phyloP scores from a whole-genome alignment of 768 basidiomycete genomes.

The Mycena metata region DNA sequence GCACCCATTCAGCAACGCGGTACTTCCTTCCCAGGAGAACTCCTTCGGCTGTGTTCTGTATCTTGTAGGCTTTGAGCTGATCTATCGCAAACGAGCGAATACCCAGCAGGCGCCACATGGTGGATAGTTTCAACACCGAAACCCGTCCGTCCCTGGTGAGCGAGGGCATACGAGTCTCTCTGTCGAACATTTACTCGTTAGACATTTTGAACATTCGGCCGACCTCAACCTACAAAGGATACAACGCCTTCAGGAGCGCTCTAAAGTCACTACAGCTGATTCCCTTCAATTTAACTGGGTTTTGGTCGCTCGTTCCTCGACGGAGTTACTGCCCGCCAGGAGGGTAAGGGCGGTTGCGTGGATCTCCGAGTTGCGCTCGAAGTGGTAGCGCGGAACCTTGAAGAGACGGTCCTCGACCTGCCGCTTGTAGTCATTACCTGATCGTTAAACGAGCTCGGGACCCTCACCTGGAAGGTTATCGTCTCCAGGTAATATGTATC shows the following conservation, averaged over 20 bases:
- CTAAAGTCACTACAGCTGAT: conserved; percentile 43
- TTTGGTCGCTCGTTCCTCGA: conserved; percentile 46
- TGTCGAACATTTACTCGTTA: no score
- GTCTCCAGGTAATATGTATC: neutral
- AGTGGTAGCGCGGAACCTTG: conserved; percentile 53
- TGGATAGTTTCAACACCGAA: conserved; percentile 48
- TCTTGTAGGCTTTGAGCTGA: conserved; percentile 34
- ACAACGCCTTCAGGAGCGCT: conserved; percentile 41
- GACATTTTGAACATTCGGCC: no score
- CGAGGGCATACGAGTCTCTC: no score
- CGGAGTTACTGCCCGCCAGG: conserved; percentile 38
- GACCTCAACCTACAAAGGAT: no score
- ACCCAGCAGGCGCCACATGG: conserved; percentile 47
- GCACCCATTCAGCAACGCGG: conserved; percentile 50
- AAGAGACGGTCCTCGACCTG: conserved; percentile 57
- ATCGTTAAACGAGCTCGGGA: no score
- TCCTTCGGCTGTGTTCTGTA: conserved; percentile 41
- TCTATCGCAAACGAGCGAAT: conserved; percentile 44
- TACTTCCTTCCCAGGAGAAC: conserved; percentile 48
- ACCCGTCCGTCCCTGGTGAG: no score
- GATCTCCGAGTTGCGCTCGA: conserved; percentile 50
- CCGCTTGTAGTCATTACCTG: no score
- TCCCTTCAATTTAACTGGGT: conserved; percentile 46
- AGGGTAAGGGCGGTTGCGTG: conserved; percentile 52
- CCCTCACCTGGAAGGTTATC: no score